Evolutionary conservation across 306 rosid species (phyloP), one percentile per base, ranked within the genome.

Genomic region (Hippophae tibetana): DNA sequence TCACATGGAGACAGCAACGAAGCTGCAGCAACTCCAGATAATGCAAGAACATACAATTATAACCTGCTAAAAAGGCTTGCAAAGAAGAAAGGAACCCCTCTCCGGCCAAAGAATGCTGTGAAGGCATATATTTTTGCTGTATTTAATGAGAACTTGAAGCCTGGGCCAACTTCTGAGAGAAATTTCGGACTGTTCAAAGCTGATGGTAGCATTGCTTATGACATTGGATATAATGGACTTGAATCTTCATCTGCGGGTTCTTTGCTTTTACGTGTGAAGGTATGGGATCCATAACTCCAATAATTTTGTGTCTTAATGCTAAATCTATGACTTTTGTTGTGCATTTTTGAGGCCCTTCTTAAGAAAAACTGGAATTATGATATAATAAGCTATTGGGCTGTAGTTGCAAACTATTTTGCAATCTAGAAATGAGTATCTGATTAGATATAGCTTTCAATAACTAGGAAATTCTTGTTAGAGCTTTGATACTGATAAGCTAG

Each of bases 71-170:
- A 92, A 68, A 80, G 99, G 74, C 85, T 92, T 58, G 99, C 99
- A 1, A 86, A 86, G 81, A 85, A 43, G 79, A 92, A 92, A 79
- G 99, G 99, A 67, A 92, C 99, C 60, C 99, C 99, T 5, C 79
- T 80, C 56, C 84, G 97, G 65, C 99, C 97, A 43, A 79, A 84
- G 69, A 78, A 47, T 72, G 76, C 76, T 43, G 70, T 92, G 72
- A 92, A 86, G 81, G 99, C 88, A 8, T 92, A 88, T 52, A 52
- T 88, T 68, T 92, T 92, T 69, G 99, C 99, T 9, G 51, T 84
- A 43, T 92, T 92, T 63, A 92, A 92, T 13, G 97, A 92, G 81
- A 42, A 92, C 54, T 48, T 9, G 67, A 92, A 92, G 72, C 41
- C 72, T 0, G 99, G 97, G 18, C 63, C 78, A 18, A 62, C 79